Base-by-base conservation (phyloP, 306 rosid genomes). In the Casuarina cunninghamiana region DNA sequence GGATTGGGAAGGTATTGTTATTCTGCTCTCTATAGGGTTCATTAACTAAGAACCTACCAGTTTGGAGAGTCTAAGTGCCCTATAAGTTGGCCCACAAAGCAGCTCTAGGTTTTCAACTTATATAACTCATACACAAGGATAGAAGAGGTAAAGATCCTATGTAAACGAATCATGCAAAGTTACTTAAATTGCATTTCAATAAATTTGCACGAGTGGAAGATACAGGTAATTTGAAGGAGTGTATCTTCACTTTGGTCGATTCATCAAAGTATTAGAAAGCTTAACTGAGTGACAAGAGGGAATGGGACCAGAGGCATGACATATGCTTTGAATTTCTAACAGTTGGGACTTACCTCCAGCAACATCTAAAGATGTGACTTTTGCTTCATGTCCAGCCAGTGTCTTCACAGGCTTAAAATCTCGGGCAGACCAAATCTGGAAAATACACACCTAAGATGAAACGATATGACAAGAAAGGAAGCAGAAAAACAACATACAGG, bases 341-440 rank as follows among this genome's bases (percentile, higher is more conserved):
- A 19, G 54, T 48, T 50, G 49, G 80, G 74, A 71, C 88, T 72
- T 81, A 95, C 96, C 99, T 81, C 91, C 88, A 11, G 84, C 39
- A 80, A 95, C 78, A 87, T 93, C 97, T 82, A 93, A 66, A 48
- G 97, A 93, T 37, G 97, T 87, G 76, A 93, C 94, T 85, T 91
- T 91, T 35, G 90, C 93, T 90, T 95, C 99, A 76, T 93, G 99
- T 73, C 97, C 99, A 71, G 96, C 89, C 46, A 93, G 92, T 10
- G 93, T 91, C 87, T 82, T 93, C 71, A 95, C 96, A 71, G 93
- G 97, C 88, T 93, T 95, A 79, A 95, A 93, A 85, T 95, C 97
- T 75, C 94, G 91, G 69, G 90, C 91, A 10, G 99, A 95, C 99
- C 99, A 93, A 68, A 93, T 90, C 99, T 95, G 83, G 37, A 16